Percentiles rank a stretch among this genome's conserved stretches.
These are phyloP conservation scores for Quercus mongolica DNA, from an alignment of 306 rosid species.

Conservation along the genomic window DNA sequence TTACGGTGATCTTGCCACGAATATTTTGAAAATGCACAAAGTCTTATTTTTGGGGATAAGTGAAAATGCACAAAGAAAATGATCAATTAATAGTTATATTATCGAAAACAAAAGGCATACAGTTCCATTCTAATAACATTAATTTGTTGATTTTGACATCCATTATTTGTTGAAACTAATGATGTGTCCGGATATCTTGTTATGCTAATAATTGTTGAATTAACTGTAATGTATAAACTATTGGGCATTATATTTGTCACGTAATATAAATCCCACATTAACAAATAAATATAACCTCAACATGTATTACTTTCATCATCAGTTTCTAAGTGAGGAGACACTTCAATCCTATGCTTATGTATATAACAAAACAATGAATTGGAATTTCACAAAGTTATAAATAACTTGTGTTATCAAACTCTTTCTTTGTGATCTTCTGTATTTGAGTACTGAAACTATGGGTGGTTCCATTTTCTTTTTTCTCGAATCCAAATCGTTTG, in stretches of 20 bases:
- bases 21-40: background rate
- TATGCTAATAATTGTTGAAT: background rate
- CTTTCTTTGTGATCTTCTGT: too few species aligned
- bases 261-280: background rate
- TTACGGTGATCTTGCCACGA: background rate
- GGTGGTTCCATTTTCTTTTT: too few species aligned
- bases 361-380: background rate
- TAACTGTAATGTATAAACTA: background rate
- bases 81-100: background rate
- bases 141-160: background rate
- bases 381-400: background rate
- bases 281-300: background rate
- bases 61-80: background rate
- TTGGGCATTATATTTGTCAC: background rate
- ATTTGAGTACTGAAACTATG: too few species aligned
- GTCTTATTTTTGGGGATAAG: background rate
- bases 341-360: background rate
- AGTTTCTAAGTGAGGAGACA: background rate
- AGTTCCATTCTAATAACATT: background rate
- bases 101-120: background rate
- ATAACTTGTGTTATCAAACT: too few species aligned
- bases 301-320: background rate
- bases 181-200: background rate
- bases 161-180: background rate
- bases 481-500: too few species aligned